Percentiles rank a stretch among this genome's conserved stretches.
These are phyloP conservation scores for Ambrosiella cleistominuta DNA, from an alignment of 2,329 filamentous ascomycete species.

Conservation along the genomic window DNA sequence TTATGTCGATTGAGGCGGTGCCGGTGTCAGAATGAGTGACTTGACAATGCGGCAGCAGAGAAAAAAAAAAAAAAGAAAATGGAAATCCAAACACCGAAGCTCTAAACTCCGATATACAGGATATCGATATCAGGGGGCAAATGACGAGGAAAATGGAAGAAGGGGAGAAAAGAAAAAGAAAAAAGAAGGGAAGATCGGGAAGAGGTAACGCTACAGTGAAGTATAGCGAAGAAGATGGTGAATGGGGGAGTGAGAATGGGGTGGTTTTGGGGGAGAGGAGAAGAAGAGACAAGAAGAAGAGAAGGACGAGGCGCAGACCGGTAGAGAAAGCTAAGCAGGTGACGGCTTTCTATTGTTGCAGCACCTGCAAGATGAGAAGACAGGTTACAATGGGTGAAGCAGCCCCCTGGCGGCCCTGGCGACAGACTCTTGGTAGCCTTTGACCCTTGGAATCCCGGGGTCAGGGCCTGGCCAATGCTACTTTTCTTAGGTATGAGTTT, in stretches of 20 bases:
- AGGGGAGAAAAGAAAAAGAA: constrained; percentile 1
- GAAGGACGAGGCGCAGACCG: not conserved
- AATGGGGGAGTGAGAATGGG: not conserved
- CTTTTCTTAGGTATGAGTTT: not conserved
- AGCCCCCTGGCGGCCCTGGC: not conserved
- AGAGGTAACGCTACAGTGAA: constrained; percentile 1
- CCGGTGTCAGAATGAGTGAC: constrained; percentile 6
- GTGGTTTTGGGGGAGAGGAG: not conserved
- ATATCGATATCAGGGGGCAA: constrained; percentile 3
- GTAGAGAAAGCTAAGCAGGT: too few relatives aligned
- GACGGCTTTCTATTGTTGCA: too few relatives aligned
- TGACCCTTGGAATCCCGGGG: not conserved
- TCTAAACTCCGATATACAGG: not conserved
- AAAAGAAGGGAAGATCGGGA: constrained; percentile 5
- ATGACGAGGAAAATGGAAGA: constrained; percentile 9
- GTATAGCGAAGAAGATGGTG: not conserved
- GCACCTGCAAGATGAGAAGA: not conserved
- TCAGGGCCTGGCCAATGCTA: not conserved
- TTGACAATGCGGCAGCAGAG: constrained; percentile 4
- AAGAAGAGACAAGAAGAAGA: not conserved
- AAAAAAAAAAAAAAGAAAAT: not conserved
- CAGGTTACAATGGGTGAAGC: not conserved
- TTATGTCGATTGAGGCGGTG: not conserved
- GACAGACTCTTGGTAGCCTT: not conserved
- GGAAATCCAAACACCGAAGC: not conserved